Conservation (phyloP, 2,329 filamentous ascomycete genomes). For the Colletotrichum australisinense region DNA sequence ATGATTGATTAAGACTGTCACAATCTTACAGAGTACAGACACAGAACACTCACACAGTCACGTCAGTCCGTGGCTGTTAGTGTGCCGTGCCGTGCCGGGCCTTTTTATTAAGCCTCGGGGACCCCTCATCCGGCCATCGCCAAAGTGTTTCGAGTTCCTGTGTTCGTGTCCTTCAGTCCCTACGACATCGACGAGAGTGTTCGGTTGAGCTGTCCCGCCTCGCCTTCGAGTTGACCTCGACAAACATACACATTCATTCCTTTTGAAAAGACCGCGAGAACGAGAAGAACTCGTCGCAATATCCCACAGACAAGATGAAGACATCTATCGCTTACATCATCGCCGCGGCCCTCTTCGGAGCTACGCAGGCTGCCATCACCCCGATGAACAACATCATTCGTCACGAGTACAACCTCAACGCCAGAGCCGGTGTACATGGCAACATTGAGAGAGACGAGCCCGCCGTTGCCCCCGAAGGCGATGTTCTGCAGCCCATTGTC, state of each 20-base stretch:
- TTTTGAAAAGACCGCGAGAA: neutral
- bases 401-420: conserved; percentile 33
- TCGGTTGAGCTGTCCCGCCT: neutral
- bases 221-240: conserved; percentile 16
- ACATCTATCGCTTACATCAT: conserved; percentile 19
- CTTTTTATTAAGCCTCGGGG: neutral
- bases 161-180: neutral
- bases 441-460: conserved; percentile 5
- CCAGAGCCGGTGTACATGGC: conserved; percentile 29
- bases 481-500: conserved; percentile 16
- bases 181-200: neutral
- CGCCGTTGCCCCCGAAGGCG: neutral
- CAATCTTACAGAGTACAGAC: conserved; percentile 3
- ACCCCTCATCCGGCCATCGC: neutral
- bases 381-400: conserved; percentile 34
- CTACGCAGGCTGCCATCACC: conserved; percentile 24
- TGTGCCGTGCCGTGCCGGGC: neutral
- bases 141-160: neutral
- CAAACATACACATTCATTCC: neutral
- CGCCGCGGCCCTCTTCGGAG: conserved; percentile 25
- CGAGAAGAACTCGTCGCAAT: neutral
- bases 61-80: neutral
- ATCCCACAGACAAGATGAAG: conserved; percentile 17
- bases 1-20: conserved; percentile 8
- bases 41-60: neutral